phyloP scores from a whole-genome alignment of 352 stramenopile genomes.

The Pythium pectinolyticum region DNA sequence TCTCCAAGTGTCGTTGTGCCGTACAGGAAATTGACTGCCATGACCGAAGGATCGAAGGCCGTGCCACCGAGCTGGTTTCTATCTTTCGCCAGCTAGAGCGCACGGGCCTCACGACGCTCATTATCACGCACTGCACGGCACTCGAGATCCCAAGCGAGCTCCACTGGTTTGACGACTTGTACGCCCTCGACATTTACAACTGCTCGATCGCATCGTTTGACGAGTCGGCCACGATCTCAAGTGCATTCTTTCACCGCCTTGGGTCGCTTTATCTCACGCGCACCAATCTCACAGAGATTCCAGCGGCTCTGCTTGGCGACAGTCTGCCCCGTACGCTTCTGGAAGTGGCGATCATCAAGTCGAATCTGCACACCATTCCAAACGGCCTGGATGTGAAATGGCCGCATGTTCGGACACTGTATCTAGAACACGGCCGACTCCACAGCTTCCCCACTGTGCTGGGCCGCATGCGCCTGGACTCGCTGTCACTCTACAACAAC shows the following conservation, averaged over 20 bases:
- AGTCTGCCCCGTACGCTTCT: not conserved
- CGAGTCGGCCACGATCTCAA: not conserved
- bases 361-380: not conserved
- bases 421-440: not conserved
- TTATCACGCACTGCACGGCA: not conserved
- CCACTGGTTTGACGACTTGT: slow-evolving; percentile 9
- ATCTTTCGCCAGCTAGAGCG: not conserved
- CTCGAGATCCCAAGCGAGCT: not conserved
- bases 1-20: slow-evolving; percentile 9
- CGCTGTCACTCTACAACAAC: slow-evolving; percentile 22
- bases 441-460: not conserved
- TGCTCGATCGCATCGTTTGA: not conserved
- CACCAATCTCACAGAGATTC: not conserved
- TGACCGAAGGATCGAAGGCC: not conserved
- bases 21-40: slow-evolving; percentile 15
- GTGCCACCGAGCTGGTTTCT: not conserved
- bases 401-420: not conserved
- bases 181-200: slow-evolving; percentile 7
- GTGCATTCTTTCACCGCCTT: not conserved
- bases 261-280: not conserved
- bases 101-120: not conserved
- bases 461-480: not conserved
- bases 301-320: not conserved
- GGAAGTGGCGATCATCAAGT: not conserved
- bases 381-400: not conserved